Evolutionary conservation across 2,329 filamentous ascomycete species (phyloP), one percentile per base, ranked within the genome.

Genomic region (Lasiodiplodia sp.): DNA sequence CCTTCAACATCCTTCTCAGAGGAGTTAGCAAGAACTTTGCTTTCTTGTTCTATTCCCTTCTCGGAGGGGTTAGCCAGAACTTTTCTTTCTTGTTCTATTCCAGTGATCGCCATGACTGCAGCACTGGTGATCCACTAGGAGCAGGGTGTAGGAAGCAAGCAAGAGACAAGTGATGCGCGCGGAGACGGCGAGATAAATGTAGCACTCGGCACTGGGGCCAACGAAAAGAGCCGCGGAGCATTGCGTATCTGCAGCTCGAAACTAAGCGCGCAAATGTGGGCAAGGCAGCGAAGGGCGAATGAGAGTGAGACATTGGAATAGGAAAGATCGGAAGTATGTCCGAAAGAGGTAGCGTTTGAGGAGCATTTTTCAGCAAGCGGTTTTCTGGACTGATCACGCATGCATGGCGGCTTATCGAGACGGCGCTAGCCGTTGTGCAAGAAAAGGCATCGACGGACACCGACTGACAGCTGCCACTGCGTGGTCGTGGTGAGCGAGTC

Each of bases 401-500:
- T 31, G 57, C 57, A 23, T 62, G 12, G 16, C 23, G 21, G n/a
- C 40, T 63, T 49, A 37, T 34, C 58, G 8, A 21, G 40, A 23
- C 40, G 40, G 40, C 58, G 16, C 21, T 18, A 21, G 58, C 58
- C 58, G 40, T 2, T 49, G 58, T 14, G 21, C 4, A n/a, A 2
- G 16, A 49, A 28, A 51, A 14, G 21, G 3, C 7, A 40, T 16
- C 23, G 5, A 49, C 23, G 11, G 38, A 40, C 12, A n/a, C 8
- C 12, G 18, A 21, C 23, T 12, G 37, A 38, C 57, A 62, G 16
- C 2, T n/a, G 4, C 38, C 16, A 38, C 31, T 38, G 40, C 55
- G 34, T 40, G 55, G 55, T 23, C 10, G 55, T 38, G 55, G 18
- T 56, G 55, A 16, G 58, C 58, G 58, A 63, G 58, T 63, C 58